Conservation (phyloP, 495 filamentous ascomycete genomes). For the Copromyces sp. region DNA sequence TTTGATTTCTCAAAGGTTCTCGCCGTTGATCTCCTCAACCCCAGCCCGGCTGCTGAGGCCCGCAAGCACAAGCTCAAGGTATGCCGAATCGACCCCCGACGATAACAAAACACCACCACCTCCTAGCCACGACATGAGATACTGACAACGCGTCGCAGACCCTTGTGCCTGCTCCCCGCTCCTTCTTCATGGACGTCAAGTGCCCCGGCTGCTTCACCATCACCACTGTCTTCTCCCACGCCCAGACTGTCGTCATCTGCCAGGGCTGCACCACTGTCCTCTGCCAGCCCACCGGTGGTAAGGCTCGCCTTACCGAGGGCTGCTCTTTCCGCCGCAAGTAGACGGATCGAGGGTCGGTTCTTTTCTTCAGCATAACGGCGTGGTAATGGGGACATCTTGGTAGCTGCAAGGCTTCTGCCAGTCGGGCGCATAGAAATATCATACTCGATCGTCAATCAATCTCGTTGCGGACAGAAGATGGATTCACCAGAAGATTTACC, state of each 20-base stretch:
- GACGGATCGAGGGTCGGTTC: conserved; percentile 39
- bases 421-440: conserved; percentile 41
- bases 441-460: conserved; percentile 30
- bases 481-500: conserved; percentile 50
- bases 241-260: conserved; percentile 99
- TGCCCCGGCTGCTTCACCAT: conserved; percentile 99
- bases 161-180: conserved; percentile 88
- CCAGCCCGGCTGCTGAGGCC: conserved; percentile 85
- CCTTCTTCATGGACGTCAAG: conserved; percentile 99
- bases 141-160: conserved; percentile 43
- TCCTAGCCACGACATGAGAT: conserved; percentile 3
- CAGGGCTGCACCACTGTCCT: conserved; percentile 93
- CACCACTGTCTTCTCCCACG: conserved; percentile 99
- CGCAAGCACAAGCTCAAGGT: conserved; percentile 99
- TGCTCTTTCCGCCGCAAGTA: conserved; percentile 99
- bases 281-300: conserved; percentile 95
- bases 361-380: conserved; percentile 39
- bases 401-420: conserved; percentile 39
- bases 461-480: conserved; percentile 66
- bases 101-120: neutral
- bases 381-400: conserved; percentile 36
- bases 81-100: conserved; percentile 24
- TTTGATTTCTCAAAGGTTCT: conserved; percentile 63
- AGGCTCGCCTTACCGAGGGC: conserved; percentile 93
- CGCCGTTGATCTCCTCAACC: conserved; percentile 99